phyloP scores from a whole-genome alignment of 164 flowering plant genomes.

The Aristolochia contorta region DNA sequence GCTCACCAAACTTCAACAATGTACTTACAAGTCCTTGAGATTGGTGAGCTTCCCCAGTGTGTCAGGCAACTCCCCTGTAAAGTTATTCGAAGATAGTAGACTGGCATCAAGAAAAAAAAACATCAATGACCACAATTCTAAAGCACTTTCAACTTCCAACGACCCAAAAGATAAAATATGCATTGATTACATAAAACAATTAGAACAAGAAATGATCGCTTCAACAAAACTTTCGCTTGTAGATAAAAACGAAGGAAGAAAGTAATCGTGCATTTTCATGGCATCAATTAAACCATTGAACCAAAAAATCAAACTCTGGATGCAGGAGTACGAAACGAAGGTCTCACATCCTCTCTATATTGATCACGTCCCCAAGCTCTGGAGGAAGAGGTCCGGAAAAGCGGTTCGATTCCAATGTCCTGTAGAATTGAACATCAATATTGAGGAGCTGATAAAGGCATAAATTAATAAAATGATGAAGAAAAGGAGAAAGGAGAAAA shows the following conservation, averaged over 20 bases:
- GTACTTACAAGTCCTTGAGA: conserved; percentile 16
- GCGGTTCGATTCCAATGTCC: conserved; percentile 24
- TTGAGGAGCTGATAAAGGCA: background rate
- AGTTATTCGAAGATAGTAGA: conserved; percentile 16
- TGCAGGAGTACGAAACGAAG: background rate
- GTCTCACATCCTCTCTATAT: conserved; percentile 21
- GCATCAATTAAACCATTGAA: no score
- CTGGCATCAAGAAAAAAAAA: conserved; percentile 17
- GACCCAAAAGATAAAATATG: no score
- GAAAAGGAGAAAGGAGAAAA: background rate
- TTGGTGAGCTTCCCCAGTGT: conserved; percentile 11
- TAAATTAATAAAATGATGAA: background rate
- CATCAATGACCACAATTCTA: background rate
- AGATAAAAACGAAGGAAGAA: no score
- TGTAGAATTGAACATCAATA: conserved; percentile 1
- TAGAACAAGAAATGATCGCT: no score
- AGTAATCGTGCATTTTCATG: no score
- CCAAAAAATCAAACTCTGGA: no score
- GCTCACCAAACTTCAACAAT: background rate
- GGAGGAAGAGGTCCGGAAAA: conserved; percentile 25
- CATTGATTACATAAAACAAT: no score
- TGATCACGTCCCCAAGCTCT: conserved; percentile 25
- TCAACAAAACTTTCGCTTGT: no score
- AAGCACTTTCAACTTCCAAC: no score
- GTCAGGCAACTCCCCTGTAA: conserved; percentile 18